These are phyloP conservation scores for Rosa lucieae DNA, from an alignment of 306 rosid species.

Conservation along the genomic window DNA sequence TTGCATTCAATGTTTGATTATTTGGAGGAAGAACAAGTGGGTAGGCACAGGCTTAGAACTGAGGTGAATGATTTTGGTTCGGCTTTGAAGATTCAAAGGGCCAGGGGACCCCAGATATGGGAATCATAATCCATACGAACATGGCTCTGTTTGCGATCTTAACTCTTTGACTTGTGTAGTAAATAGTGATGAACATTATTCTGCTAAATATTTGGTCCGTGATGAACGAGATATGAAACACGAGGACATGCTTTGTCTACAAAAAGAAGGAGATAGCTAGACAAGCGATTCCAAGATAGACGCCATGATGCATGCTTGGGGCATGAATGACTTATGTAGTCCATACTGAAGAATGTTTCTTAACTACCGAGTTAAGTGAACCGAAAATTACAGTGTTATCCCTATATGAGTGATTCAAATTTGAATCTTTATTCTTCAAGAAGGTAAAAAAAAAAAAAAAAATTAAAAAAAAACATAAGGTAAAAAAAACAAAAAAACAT, in stretches of 20 bases:
- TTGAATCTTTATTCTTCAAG: no score
- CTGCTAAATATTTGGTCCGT: not conserved
- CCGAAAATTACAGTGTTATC: not conserved
- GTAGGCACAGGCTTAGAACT: not conserved
- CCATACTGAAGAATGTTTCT: not conserved
- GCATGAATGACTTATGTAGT: not conserved
- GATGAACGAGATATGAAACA: not conserved
- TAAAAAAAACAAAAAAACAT: no score
- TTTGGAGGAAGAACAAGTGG: not conserved
- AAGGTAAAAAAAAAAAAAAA: no score
- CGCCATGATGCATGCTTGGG: not conserved
- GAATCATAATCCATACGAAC: not conserved
- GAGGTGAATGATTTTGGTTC: not conserved
- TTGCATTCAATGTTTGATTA: not conserved
- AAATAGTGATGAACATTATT: not conserved
- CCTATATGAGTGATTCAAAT: not conserved
- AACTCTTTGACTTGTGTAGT: not conserved
- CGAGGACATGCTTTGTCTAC: not conserved
- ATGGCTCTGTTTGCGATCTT: not conserved
- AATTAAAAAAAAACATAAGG: no score
- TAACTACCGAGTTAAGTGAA: no score
- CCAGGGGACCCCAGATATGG: not conserved
- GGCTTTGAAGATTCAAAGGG: not conserved
- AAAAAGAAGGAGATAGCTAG: not conserved
- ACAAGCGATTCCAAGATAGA: not conserved